These are phyloP conservation scores for Punctularia strigosozonata DNA, from an alignment of 768 basidiomycete genomes.

Conservation along the genomic window DNA sequence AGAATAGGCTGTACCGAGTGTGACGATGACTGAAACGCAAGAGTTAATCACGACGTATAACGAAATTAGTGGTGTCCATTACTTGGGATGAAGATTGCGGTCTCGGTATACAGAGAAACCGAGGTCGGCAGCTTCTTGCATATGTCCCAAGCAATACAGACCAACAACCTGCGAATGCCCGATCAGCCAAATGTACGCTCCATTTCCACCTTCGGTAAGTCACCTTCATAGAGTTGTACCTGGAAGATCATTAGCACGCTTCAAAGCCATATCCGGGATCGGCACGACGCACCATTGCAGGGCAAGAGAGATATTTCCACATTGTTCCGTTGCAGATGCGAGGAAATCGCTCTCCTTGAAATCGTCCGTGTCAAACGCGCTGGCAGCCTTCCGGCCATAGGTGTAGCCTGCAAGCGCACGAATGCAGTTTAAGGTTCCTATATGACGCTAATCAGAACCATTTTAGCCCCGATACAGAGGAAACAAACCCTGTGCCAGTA, in stretches of 20 bases:
- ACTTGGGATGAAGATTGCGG: constrained; percentile 55
- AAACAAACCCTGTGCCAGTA: constrained; percentile 39
- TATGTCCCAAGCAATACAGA: constrained; percentile 49
- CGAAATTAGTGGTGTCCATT: constrained; percentile 12
- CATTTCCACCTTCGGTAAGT: neutral
- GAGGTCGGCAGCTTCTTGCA: constrained; percentile 44
- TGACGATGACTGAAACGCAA: constrained; percentile 42
- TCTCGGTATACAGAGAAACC: constrained; percentile 54
- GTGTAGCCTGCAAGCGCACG: constrained; percentile 57
- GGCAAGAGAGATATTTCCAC: constrained; percentile 38
- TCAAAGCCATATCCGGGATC: neutral
- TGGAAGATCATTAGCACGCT: constrained; percentile 11
- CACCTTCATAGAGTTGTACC: constrained; percentile 62
- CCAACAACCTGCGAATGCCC: constrained; percentile 36
- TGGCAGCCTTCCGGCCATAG: constrained; percentile 30
- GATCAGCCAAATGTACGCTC: neutral
- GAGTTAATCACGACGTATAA: constrained; percentile 1
- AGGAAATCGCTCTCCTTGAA: constrained; percentile 48
- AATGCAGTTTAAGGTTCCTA: constrained; percentile 50
- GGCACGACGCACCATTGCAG: constrained; percentile 41
- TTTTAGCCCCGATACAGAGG: neutral
- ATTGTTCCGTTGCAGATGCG: constrained; percentile 26
- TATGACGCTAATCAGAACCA: neutral
- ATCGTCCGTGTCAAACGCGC: constrained; percentile 46
- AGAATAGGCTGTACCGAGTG: constrained; percentile 56